A percentile compares a stretch with the other conserved stretches of the same genome.
Evolutionary conservation across 306 rosid genomes (phyloP).

Genomic region (Mimosa bimucronata): DNA sequence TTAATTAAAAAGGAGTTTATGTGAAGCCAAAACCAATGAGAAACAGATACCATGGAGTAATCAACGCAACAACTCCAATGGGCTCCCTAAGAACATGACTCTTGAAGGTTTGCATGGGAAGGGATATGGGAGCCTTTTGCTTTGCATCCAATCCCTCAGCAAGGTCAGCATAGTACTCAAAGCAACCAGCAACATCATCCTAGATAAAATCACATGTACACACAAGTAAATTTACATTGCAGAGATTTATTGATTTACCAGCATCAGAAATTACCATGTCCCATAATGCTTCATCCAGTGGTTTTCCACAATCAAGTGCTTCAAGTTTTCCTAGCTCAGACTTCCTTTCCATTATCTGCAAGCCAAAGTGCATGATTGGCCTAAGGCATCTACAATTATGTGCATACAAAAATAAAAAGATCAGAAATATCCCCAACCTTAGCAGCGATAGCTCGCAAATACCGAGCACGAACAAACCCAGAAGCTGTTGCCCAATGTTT

Average conservation of each 20-base stretch:
- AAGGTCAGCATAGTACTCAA: conserved; percentile 84
- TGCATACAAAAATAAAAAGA: conserved; percentile 4
- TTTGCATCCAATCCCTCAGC: conserved; percentile 86
- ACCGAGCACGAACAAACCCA: conserved; percentile 71
- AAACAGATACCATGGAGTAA: conserved; percentile 76
- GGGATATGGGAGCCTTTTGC: conserved; percentile 69
- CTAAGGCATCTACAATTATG: conserved; percentile 18
- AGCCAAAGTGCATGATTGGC: conserved; percentile 9
- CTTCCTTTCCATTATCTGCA: conserved; percentile 65
- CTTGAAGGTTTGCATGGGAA: conserved; percentile 74
- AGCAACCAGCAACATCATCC: conserved; percentile 85
- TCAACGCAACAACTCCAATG: conserved; percentile 80
- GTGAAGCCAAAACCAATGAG: neutral
- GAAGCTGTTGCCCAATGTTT: conserved; percentile 69
- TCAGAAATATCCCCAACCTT: conserved; percentile 48
- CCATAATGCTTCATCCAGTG: conserved; percentile 79
- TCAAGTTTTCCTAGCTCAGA: conserved; percentile 63
- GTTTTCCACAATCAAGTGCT: conserved; percentile 77
- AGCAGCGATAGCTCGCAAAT: conserved; percentile 77
- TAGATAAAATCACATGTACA: conserved; percentile 31
- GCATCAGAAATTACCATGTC: conserved; percentile 53
- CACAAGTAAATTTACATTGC: conserved; percentile 24
- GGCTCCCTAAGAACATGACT: conserved; percentile 77
- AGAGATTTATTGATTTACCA: conserved; percentile 1
- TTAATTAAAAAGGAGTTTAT: neutral